Evolutionary conservation across 2,329 filamentous ascomycete species (phyloP), one percentile per base, ranked within the genome.

Genomic region (Alternaria conjuncta): DNA sequence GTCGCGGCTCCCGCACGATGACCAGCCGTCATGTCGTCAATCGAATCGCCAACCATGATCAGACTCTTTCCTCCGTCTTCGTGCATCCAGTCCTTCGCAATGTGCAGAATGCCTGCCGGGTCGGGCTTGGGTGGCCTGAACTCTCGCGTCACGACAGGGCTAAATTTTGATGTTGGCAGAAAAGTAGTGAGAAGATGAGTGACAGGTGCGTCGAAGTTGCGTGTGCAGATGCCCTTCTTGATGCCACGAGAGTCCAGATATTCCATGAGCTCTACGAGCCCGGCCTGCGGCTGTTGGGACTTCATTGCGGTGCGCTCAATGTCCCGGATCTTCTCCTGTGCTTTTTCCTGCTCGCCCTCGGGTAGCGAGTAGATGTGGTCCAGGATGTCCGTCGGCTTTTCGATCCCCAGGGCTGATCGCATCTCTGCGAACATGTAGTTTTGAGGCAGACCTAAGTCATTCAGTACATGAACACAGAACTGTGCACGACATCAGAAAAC

Each of bases 391-490:
- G 85, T 83, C 23, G 68, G 36, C 84, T 81, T 77, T 90, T 91
- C 79, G 71, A 98, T 97, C 54, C 84, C 85, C 15, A 98, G 87
- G 8, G 88, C 90, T 13, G 82, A 77, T 18, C 88, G 90, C 95
- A 99, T 98, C 76, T 96, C 87, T 20, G 82, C 80, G 81, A 98
- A 98, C 95, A 98, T 99, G 86, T 97, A 93, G 71, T 92, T 96
- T 81, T 98, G 95, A 0, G 95, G 95, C 61, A 94, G 84, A 78
- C 94, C 97, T 84, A 72, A 32, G 12, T 12, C 11, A 2, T 25
- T 71, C 18, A 75, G 69, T 36, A 55, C 20, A 18, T 9, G 21
- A 50, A 2, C 32, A 26, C 11, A 25, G 13, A 12, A 6, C 12
- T 32, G 5, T 20, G 20, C n/a, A n/a, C 3, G 44, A 9, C 2